Conservation (phyloP, 1,284 basidiomycete species). For the Erythrobasidium hasegawianum region DNA sequence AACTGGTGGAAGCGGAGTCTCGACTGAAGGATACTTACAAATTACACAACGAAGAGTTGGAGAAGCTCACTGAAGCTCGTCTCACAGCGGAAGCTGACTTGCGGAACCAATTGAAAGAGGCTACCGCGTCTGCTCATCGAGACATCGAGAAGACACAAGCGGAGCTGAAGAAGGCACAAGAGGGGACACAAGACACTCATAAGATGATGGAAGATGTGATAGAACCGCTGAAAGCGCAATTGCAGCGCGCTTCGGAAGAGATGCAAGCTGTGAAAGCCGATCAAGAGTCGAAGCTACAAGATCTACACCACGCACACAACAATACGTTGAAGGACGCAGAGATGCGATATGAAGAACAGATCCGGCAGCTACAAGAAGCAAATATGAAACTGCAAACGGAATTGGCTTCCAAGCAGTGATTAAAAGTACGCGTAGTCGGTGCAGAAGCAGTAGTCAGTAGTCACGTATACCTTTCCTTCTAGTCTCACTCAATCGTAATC, state of each 20-base stretch:
- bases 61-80: conserved; percentile 1
- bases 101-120: conserved; percentile 16
- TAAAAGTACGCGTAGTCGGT: no score
- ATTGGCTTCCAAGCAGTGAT: conserved; percentile 52
- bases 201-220: not conserved
- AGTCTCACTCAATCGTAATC: no score
- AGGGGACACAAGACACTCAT: not conserved
- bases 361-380: conserved; percentile 60
- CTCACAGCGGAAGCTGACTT: not conserved
- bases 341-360: conserved; percentile 45
- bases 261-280: conserved; percentile 14
- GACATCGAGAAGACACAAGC: conserved; percentile 10
- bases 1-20: conserved; percentile 53
- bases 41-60: conserved; percentile 11
- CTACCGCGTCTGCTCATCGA: no score
- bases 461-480: no score
- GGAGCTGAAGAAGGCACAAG: not conserved
- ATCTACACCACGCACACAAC: conserved; percentile 66
- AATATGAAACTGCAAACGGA: conserved; percentile 66
- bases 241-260: not conserved
- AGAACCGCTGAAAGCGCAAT: not conserved
- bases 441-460: no score
- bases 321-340: conserved; percentile 29
- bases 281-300: conserved; percentile 64
- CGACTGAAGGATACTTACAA: conserved; percentile 3